Conservation (phyloP, 2,329 filamentous ascomycete species). For the Trichoderma atrobrunneum region DNA sequence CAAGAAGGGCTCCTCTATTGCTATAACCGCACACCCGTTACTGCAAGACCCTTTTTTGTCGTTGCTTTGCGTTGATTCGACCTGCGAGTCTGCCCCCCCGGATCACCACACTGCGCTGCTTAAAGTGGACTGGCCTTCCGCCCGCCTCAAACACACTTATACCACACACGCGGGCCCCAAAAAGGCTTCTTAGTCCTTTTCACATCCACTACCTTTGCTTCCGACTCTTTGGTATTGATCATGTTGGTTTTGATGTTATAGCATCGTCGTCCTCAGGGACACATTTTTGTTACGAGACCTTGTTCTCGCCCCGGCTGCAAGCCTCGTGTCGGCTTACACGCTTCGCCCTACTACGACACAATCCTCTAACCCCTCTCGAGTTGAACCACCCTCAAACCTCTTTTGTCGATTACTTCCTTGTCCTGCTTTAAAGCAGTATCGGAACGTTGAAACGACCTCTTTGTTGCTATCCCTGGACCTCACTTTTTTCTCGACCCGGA, state of each 20-base stretch:
- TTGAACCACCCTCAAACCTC: background rate
- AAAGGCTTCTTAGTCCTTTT: constrained; percentile 19
- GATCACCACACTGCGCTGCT: constrained; percentile 15
- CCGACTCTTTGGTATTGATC: constrained; percentile 27
- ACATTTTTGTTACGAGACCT: constrained; percentile 23
- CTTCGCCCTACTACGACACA: constrained; percentile 22
- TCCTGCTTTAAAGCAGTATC: background rate
- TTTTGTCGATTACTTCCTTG: background rate
- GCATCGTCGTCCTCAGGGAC: constrained; percentile 39
- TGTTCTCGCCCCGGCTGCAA: constrained; percentile 21
- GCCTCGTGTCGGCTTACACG: constrained; percentile 28
- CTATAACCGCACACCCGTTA: constrained; percentile 15
- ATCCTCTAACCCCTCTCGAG: constrained; percentile 1
- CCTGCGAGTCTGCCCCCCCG: constrained; percentile 6
- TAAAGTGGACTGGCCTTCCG: constrained; percentile 17
- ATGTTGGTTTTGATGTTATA: constrained; percentile 38
- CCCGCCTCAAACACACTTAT: constrained; percentile 20
- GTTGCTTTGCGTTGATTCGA: constrained; percentile 11
- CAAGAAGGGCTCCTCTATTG: constrained; percentile 23
- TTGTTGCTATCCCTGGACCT: background rate
- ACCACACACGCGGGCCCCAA: constrained; percentile 5
- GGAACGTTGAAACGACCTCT: background rate
- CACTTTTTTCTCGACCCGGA: constrained; percentile 27
- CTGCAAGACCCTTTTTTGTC: constrained; percentile 15
- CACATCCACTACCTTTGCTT: constrained; percentile 30